Conservation (phyloP, 352 stramenopile genomes). For the Phytophthora foliorum region DNA sequence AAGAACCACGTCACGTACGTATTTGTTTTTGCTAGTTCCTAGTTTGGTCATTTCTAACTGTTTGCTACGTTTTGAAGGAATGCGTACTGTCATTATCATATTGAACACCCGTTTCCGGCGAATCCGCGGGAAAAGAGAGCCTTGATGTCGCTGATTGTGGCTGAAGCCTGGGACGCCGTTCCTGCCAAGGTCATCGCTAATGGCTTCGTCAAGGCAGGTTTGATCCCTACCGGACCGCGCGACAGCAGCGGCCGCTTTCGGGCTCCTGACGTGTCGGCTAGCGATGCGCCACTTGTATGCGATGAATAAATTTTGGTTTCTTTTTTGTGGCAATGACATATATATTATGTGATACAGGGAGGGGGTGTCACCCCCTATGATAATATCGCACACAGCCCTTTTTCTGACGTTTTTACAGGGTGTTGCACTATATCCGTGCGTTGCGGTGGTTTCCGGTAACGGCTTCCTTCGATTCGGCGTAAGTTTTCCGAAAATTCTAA, state of each 20-base stretch:
- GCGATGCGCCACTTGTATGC: too few relatives aligned
- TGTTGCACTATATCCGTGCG: constrained; percentile 9
- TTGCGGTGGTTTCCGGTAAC: constrained; percentile 8
- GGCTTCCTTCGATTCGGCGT: too few relatives aligned
- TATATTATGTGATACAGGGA: too few relatives aligned
- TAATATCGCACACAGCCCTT: background rate
- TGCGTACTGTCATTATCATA: constrained; percentile 1
- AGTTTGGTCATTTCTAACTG: background rate
- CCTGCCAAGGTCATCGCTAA: background rate
- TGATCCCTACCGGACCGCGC: background rate
- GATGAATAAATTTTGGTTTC: too few relatives aligned
- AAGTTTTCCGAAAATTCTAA: too few relatives aligned
- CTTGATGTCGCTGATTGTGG: background rate
- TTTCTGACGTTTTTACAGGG: background rate
- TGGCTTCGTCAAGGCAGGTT: constrained; percentile 1
- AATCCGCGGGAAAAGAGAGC: background rate
- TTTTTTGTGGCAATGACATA: too few relatives aligned
- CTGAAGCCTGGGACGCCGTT: constrained; percentile 8
- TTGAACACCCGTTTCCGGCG: constrained; percentile 1
- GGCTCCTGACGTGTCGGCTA: too few relatives aligned
- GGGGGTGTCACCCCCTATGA: too few relatives aligned
- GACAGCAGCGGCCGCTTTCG: background rate
- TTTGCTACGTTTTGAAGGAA: too few relatives aligned
- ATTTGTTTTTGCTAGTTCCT: too few relatives aligned
- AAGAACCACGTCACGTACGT: too few relatives aligned